A percentile compares a stretch with the other conserved stretches of the same genome.
Conservation (phyloP, 2,329 filamentous ascomycete species). For the Colletotrichum horii region DNA sequence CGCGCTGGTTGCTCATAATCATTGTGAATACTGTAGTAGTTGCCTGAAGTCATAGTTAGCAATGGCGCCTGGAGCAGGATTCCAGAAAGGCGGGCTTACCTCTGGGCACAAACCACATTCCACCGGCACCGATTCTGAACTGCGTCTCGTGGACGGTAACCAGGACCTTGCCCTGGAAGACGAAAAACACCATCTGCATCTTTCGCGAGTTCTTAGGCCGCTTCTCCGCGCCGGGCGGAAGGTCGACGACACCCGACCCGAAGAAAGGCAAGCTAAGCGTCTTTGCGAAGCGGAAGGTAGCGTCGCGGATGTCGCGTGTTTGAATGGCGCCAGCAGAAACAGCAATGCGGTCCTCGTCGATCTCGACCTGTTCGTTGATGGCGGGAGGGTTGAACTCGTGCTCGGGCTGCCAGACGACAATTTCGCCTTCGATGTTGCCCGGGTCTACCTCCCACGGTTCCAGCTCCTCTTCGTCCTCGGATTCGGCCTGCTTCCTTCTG, state of each 20-base stretch:
- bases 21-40: constrained; percentile 91
- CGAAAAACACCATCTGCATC: constrained; percentile 98
- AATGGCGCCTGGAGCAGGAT: not conserved
- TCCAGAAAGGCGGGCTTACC: constrained; percentile 61
- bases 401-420: constrained; percentile 67
- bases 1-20: constrained; percentile 73
- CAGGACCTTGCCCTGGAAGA: constrained; percentile 80
- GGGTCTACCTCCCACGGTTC: constrained; percentile 77
- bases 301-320: constrained; percentile 63
- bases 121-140: constrained; percentile 86
- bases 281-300: constrained; percentile 88
- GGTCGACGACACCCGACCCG: constrained; percentile 86
- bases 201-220: constrained; percentile 88
- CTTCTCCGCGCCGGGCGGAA: constrained; percentile 84
- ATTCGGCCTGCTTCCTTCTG: constrained; percentile 37
- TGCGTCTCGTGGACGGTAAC: constrained; percentile 77
- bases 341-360: constrained; percentile 61
- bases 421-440: constrained; percentile 67
- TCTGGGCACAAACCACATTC: constrained; percentile 93
- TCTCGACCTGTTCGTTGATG: constrained; percentile 56
- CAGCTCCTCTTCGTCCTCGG: constrained; percentile 57
- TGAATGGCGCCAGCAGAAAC: constrained; percentile 61
- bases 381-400: constrained; percentile 57
- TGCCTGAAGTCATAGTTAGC: constrained; percentile 63
- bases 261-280: constrained; percentile 85